phyloP scores from a whole-genome alignment of 202 grass and related monocot genomes.

The Schoenoplectus triqueter region DNA sequence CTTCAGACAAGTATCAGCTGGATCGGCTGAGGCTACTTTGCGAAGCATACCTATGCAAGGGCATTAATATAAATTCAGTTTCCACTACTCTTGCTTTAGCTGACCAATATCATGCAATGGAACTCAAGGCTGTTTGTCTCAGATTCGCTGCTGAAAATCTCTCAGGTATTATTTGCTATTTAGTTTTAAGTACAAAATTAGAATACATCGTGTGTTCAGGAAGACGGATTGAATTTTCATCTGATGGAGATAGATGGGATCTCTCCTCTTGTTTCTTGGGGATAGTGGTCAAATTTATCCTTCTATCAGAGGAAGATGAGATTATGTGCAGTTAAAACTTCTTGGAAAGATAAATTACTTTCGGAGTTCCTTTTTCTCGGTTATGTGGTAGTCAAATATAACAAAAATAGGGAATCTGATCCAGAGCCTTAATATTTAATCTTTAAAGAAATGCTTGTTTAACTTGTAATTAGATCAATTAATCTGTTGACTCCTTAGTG shows the following conservation, averaged over 20 bases:
- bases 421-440: neutral
- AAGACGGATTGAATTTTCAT: neutral
- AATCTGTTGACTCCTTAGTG: neutral
- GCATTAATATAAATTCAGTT: constrained; percentile 85
- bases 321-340: neutral
- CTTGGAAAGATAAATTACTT: neutral
- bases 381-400: neutral
- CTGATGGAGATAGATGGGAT: neutral
- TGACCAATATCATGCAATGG: constrained; percentile 77
- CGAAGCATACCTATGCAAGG: constrained; percentile 91
- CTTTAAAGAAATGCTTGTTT: neutral
- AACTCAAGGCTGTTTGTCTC: constrained; percentile 96
- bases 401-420: neutral
- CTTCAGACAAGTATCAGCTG: constrained; percentile 84
- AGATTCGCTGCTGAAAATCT: constrained; percentile 95
- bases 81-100: constrained; percentile 85
- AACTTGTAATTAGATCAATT: neutral
- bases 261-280: neutral
- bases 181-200: constrained; percentile 1
- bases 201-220: neutral
- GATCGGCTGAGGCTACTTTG: constrained; percentile 81
- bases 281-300: neutral
- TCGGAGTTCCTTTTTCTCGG: neutral
- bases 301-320: neutral
- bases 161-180: constrained; percentile 57